A percentile compares a stretch with the other conserved stretches of the same genome.
Conservation (phyloP, 495 filamentous ascomycete species). For the Cercophora samala region DNA sequence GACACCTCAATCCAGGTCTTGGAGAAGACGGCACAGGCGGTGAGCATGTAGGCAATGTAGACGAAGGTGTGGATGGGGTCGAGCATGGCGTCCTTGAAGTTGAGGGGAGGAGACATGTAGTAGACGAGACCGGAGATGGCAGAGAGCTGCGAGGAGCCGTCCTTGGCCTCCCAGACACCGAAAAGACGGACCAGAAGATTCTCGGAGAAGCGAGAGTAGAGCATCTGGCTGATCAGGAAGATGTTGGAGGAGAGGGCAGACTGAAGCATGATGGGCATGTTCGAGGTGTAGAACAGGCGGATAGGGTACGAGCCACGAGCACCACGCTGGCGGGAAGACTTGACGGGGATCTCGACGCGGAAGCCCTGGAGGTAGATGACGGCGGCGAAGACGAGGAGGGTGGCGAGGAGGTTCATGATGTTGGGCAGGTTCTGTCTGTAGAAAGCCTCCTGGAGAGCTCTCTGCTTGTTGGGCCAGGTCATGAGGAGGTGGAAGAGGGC, state of each 20-base stretch:
- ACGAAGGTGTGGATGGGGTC: slow-evolving; percentile 96
- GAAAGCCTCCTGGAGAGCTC: slow-evolving; percentile 95
- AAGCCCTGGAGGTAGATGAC: slow-evolving; percentile 99
- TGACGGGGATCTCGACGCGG: slow-evolving; percentile 99
- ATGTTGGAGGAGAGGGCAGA: slow-evolving; percentile 97
- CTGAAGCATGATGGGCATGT: slow-evolving; percentile 99
- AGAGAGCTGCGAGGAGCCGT: slow-evolving; percentile 92
- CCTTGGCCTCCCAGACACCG: slow-evolving; percentile 97
- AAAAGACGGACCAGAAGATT: slow-evolving; percentile 95
- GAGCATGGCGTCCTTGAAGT: slow-evolving; percentile 92
- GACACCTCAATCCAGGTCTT: slow-evolving; percentile 99
- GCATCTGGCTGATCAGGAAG: slow-evolving; percentile 98
- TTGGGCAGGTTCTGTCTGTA: slow-evolving; percentile 99
- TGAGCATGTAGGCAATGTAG: slow-evolving; percentile 95
- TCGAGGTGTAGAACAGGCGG: slow-evolving; percentile 82
- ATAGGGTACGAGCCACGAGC: slow-evolving; percentile 84
- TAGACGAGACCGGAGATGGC: slow-evolving; percentile 91
- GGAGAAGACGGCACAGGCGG: slow-evolving; percentile 96
- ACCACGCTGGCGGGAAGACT: slow-evolving; percentile 97
- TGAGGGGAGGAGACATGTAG: slow-evolving; percentile 98
- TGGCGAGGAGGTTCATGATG: slow-evolving; percentile 97
- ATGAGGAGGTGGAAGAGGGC: slow-evolving; percentile 97
- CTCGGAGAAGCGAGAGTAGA: slow-evolving; percentile 96
- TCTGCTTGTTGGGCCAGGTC: slow-evolving; percentile 98
- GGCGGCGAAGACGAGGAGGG: slow-evolving; percentile 86